Base-by-base conservation (phyloP, 2,329 filamentous ascomycete species). In the Peltaster fructicola region DNA sequence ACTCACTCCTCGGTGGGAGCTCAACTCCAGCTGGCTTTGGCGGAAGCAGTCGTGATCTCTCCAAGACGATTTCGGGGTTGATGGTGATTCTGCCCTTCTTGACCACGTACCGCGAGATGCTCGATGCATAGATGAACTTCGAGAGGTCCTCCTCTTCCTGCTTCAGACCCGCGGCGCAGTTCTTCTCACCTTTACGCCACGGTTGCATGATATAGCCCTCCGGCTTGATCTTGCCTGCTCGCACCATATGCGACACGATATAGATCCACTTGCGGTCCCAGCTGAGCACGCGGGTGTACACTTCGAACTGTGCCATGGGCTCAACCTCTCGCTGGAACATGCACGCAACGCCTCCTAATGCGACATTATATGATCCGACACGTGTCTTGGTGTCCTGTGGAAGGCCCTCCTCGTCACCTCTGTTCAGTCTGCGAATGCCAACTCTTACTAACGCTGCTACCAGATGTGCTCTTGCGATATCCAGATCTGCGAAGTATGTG, bases 401-500 rank as follows among this genome's bases (percentile, higher is more conserved):
- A 9, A 51, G 34, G 3, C 45, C 47, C 14, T 39, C 41, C 23
- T 47, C 36, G 26, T 51, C 47, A 8, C 48, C 48, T 8, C 33
- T 25, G 18, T 50, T 47, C 9, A 51, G 32, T 8, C 47, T 32
- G 3, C 45, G 45, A 17, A 63, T 53, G 3, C 51, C 57, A 10
- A 51, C 55, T 8, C 56, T 50, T 17, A 63, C 50, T 1, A 63
- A 37, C 1, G 50, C 51, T 6, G 71, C 74, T 26, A 90, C 69
- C 6, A 88, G 67, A 35, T 90, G 78, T 1, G 77, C 77, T 29
- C 88, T 76, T 18, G 75, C 70, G 31, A 85, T 66, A 51, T 91
- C 82, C 36, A 90, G 69, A 51, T 91, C 81, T 36, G 71, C 60
- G 47, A 91, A 91, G 57, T 90, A 91, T 15, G 82, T 91, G 39